Conservation (phyloP, 2,329 filamentous ascomycete genomes). For the Ceratocystiopsis minuta region DNA sequence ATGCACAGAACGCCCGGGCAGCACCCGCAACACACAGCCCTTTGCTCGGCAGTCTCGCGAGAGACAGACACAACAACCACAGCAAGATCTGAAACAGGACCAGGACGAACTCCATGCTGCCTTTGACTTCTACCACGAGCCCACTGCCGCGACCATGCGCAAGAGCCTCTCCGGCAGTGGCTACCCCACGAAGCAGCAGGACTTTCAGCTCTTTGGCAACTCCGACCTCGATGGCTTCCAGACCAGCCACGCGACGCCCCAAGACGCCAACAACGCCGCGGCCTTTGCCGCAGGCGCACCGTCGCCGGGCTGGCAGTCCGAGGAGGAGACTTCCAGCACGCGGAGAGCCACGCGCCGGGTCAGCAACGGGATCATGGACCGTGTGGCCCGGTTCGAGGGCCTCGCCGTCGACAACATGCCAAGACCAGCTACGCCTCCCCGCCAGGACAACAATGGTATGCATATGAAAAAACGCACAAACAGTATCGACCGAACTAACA, state of each 20-base stretch:
- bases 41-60: constrained; percentile 16
- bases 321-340: constrained; percentile 26
- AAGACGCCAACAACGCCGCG: constrained; percentile 15
- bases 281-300: constrained; percentile 15
- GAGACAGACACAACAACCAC: constrained; percentile 12
- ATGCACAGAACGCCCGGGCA: constrained; percentile 60
- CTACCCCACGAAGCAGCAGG: constrained; percentile 18
- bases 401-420: constrained; percentile 26
- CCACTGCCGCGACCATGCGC: constrained; percentile 27
- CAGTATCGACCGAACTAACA: too few relatives aligned
- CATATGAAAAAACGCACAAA: too few relatives aligned
- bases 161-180: constrained; percentile 18
- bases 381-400: constrained; percentile 40
- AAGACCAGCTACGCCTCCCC: constrained; percentile 44
- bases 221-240: constrained; percentile 27
- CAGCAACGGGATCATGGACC: constrained; percentile 42
- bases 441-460: constrained; percentile 42
- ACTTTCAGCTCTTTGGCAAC: constrained; percentile 30
- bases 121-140: constrained; percentile 28
- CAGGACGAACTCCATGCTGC: constrained; percentile 16
- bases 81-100: constrained; percentile 7
- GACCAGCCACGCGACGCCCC: constrained; percentile 29
- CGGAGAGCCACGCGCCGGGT: constrained; percentile 30
- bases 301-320: constrained; percentile 30
- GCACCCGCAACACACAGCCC: constrained; percentile 26